Conservation (phyloP, 345 rosid species). For the Euphorbia lathyris region DNA sequence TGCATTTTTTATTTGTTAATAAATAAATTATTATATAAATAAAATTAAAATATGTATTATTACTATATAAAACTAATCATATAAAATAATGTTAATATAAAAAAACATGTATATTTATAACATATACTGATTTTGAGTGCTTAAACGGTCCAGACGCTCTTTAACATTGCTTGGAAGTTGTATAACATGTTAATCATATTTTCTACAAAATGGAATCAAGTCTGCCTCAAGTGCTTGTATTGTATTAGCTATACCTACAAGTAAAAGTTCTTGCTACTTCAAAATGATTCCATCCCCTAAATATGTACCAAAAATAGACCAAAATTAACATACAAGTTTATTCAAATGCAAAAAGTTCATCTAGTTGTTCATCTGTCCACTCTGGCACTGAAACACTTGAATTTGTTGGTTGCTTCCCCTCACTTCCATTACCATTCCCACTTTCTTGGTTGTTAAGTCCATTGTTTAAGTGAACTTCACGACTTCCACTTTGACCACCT, state of each 20-base stretch:
- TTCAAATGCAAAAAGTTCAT: slow-evolving; percentile 66
- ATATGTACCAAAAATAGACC: neutral
- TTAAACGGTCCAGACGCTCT: no score
- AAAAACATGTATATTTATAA: no score
- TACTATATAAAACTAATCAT: no score
- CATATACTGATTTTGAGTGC: no score
- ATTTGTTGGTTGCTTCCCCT: slow-evolving; percentile 13
- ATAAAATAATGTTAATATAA: no score
- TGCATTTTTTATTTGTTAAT: no score
- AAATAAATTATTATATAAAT: no score
- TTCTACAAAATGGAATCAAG: no score
- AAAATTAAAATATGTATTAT: no score
- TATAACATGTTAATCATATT: no score
- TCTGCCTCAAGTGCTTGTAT: neutral
- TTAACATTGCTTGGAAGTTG: no score
- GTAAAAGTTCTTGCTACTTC: neutral
- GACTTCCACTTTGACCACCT: slow-evolving; percentile 12
- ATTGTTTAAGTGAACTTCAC: neutral
- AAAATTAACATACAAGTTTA: slow-evolving; percentile 14
- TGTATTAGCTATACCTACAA: neutral
- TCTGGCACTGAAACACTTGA: slow-evolving; percentile 42
- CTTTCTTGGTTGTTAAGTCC: slow-evolving; percentile 5
- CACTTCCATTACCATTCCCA: neutral
- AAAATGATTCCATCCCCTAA: neutral
- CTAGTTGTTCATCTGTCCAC: slow-evolving; percentile 91